Conservation (phyloP, 176 grass and related monocot species). For the Eragrostis nindensis region DNA sequence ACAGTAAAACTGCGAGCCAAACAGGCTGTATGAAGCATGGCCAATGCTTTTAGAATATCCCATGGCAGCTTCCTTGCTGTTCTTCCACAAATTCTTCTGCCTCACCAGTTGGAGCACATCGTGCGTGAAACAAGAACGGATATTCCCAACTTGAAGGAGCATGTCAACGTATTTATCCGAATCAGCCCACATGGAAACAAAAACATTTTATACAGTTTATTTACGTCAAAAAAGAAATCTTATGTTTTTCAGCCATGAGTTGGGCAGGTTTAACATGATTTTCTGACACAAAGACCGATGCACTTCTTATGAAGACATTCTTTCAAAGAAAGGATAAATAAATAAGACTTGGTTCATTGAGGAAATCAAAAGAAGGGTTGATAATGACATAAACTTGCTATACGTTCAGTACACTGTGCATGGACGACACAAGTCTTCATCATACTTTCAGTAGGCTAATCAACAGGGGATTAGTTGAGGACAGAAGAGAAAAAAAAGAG, state of each 20-base stretch:
- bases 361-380: neutral
- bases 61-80: conserved; percentile 39
- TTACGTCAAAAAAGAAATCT: too few species aligned
- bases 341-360: neutral
- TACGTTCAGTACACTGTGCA: conserved; percentile 3
- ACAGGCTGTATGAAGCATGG: neutral
- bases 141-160: conserved; percentile 1
- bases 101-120: neutral
- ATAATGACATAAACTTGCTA: neutral
- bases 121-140: neutral
- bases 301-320: neutral
- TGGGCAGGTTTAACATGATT: neutral
- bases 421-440: conserved; percentile 5
- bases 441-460: conserved; percentile 7
- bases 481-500: neutral
- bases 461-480: neutral
- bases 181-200: neutral
- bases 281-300: too few species aligned
- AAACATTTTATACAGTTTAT: too few species aligned
- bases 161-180: neutral
- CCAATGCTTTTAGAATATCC: conserved; percentile 27
- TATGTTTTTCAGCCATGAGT: neutral
- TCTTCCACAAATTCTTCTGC: neutral
- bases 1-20: too few species aligned
- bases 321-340: neutral